Evolutionary conservation across 164 flowering plant genomes (phyloP).

Genomic region (Chimonanthus praecox): DNA sequence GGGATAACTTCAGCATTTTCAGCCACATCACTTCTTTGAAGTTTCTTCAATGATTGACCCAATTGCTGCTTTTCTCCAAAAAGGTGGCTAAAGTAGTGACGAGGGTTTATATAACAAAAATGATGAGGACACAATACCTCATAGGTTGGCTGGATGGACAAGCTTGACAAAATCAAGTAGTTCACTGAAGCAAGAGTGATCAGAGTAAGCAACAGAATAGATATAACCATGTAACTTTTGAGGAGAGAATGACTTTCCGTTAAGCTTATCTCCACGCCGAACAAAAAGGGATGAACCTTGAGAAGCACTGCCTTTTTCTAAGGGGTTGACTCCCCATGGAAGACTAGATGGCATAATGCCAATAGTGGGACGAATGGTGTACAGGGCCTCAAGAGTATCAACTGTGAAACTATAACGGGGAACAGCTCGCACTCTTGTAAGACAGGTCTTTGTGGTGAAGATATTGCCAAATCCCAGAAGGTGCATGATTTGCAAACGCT

Average conservation of each 20-base stretch:
- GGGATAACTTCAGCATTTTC: slow-evolving; percentile 17
- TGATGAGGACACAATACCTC: slow-evolving; percentile 72
- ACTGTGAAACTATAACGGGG: slow-evolving; percentile 78
- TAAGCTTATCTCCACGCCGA: slow-evolving; percentile 7
- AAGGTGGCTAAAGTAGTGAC: slow-evolving; percentile 51
- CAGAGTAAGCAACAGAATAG: slow-evolving; percentile 69
- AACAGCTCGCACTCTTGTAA: slow-evolving; percentile 81
- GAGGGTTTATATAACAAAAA: slow-evolving; percentile 54
- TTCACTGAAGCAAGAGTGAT: slow-evolving; percentile 73
- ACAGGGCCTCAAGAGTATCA: slow-evolving; percentile 61
- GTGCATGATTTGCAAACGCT: slow-evolving; percentile 79
- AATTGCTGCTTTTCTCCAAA: slow-evolving; percentile 28
- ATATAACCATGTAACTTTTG: slow-evolving; percentile 40
- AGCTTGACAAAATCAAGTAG: slow-evolving; percentile 56
- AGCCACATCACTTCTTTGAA: slow-evolving; percentile 17
- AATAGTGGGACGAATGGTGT: slow-evolving; percentile 61
- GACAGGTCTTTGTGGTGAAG: slow-evolving; percentile 69
- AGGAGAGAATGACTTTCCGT: slow-evolving; percentile 15
- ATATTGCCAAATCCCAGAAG: slow-evolving; percentile 55
- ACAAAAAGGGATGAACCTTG: slow-evolving; percentile 15
- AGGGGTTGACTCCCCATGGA: slow-evolving; percentile 49
- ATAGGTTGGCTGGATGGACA: slow-evolving; percentile 50
- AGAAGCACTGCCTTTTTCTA: slow-evolving; percentile 21
- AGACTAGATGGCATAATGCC: slow-evolving; percentile 95
- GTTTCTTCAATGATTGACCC: slow-evolving; percentile 14